Evolutionary conservation across 2,329 filamentous ascomycete species (phyloP).

Genomic region (Talaromyces marneffei): DNA sequence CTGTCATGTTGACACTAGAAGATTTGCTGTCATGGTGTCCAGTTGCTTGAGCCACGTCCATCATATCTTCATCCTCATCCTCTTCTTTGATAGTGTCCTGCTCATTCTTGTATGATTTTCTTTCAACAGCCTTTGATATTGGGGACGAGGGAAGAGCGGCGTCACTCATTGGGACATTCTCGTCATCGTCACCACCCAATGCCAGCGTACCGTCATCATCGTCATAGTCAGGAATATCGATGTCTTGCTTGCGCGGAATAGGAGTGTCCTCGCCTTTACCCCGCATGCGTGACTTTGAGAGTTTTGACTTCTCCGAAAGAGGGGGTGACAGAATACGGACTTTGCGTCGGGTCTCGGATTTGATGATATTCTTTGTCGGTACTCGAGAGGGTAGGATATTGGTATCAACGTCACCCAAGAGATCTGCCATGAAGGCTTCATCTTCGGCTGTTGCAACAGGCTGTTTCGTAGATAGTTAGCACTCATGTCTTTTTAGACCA

Average conservation of each 20-base stretch:
- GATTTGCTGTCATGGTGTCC: conserved; percentile 58
- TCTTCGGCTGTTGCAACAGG: conserved; percentile 77
- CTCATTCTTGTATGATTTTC: conserved; percentile 60
- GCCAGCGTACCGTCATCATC: conserved; percentile 55
- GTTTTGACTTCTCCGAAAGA: conserved; percentile 48
- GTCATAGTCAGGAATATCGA: conserved; percentile 22
- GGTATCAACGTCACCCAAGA: conserved; percentile 81
- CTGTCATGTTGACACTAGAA: conserved; percentile 76
- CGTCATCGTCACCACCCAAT: conserved; percentile 59
- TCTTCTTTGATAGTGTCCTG: conserved; percentile 66
- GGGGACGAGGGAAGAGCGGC: conserved; percentile 75
- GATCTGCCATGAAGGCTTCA: conserved; percentile 74
- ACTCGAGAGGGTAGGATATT: conserved; percentile 58
- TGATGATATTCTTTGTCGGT: conserved; percentile 58
- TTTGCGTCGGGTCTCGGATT: conserved; percentile 71
- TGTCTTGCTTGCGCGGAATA: conserved; percentile 40
- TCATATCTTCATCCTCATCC: conserved; percentile 66
- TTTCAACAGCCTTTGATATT: conserved; percentile 67
- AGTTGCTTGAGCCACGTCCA: conserved; percentile 76
- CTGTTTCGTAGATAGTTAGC: conserved; percentile 37
- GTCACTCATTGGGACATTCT: conserved; percentile 75
- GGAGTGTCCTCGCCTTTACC: conserved; percentile 41
- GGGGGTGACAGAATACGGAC: conserved; percentile 74
- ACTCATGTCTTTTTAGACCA: too few species aligned
- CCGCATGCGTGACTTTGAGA: conserved; percentile 47